Base-by-base conservation (phyloP, 1,284 basidiomycete genomes). In the Pascua guehoae region DNA sequence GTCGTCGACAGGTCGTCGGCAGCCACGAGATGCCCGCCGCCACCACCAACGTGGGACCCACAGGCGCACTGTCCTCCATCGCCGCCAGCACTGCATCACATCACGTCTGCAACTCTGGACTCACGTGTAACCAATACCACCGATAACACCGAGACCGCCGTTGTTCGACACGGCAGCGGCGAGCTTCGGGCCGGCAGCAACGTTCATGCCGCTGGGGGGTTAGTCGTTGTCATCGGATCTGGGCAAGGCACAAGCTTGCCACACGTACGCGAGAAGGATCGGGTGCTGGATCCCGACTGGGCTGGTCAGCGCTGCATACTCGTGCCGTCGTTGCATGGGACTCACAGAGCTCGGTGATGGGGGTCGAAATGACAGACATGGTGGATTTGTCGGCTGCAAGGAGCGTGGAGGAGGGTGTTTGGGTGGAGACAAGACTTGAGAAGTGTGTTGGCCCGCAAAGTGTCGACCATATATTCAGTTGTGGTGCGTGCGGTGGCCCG, bases 141-240 rank as follows among this genome's bases (percentile, higher is more conserved):
- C 91, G 62, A 94, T 89, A 54, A 92, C 89, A 60, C 91, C 91
- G 39, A 93, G 70, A 49, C 91, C 91, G 46, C 88, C 88, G 47
- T 89, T 89, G 67, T 92, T 93, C 7, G 76, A 73, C 2, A 76
- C 75, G 39, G 89, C 91, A 47, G 91, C 91, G 12, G 89, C 79
- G 15, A 92, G 83, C 71, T 89, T 87, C 12, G 90, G 88, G 12
- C 90, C 90, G 46, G 89, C 88, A 41, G 89, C 89, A 24, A 89
- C 87, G 69, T 91, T 91, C 89, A 91, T 91, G 32, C 60, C 60
- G 18, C 88, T 54, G 24, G 24, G 24, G 24, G 24, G 47, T 39
- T 18, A 3, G 53, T 54, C 39, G 49, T 24, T 36, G 24, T 32
- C 24, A 32, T n/a, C n/a, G n/a, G n/a, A n/a, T n/a, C 24, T 3